Evolutionary conservation across 805 yeast genomes (phyloP).

Genomic region (Kodamaea fukazawae): DNA sequence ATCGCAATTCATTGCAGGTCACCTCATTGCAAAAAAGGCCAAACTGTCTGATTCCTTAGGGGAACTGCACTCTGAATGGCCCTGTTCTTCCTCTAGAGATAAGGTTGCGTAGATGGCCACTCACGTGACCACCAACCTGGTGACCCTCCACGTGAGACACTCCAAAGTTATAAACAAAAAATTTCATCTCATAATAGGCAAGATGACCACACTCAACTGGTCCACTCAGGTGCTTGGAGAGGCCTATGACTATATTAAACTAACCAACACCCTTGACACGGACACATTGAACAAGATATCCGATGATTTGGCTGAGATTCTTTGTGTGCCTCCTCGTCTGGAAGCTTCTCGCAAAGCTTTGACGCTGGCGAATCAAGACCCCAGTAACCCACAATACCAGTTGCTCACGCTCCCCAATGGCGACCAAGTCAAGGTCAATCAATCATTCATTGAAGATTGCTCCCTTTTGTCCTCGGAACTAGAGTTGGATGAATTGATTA

Average conservation of each 20-base stretch:
- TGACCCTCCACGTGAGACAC: too few species aligned
- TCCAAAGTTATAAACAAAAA: too few species aligned
- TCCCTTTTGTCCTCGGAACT: conserved; percentile 52
- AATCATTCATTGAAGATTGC: conserved; percentile 60
- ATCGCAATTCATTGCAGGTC: too few species aligned
- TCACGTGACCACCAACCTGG: too few species aligned
- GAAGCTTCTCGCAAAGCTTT: conserved; percentile 46
- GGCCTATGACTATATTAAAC: conserved; percentile 42
- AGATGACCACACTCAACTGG: conserved; percentile 22
- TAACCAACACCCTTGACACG: conserved; percentile 19
- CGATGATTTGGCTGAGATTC: conserved; percentile 44
- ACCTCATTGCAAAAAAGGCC: too few species aligned
- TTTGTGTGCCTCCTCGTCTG: conserved; percentile 43
- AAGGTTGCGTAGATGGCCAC: too few species aligned
- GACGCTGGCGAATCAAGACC: conserved; percentile 25
- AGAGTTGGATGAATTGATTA: conserved; percentile 65
- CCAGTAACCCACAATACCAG: conserved; percentile 13
- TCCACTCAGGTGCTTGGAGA: conserved; percentile 7
- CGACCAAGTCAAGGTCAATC: conserved; percentile 58
- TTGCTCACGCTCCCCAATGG: conserved; percentile 52
- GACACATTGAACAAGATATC: conserved; percentile 31
- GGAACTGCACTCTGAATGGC: too few species aligned
- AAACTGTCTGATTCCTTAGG: too few species aligned
- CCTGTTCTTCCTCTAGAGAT: too few species aligned
- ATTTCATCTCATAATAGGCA: too few species aligned